Conservation (phyloP, 2,329 filamentous ascomycete genomes). For the Diaporthe vaccinii region DNA sequence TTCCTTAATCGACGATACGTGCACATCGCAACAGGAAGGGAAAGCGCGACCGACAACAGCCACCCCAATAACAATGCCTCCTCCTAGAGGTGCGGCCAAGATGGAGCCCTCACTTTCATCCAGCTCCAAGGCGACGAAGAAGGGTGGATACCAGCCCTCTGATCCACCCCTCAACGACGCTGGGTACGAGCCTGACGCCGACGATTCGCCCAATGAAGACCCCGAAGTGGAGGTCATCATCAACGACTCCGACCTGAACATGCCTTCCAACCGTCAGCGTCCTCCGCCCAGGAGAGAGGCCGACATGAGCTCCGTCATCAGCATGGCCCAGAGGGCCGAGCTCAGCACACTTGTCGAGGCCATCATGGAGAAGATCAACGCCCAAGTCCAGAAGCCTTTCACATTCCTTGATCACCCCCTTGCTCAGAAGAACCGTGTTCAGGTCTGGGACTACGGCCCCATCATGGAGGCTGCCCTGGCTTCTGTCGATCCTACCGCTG, state of each 20-base stretch:
- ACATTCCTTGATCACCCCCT: conserved; percentile 54
- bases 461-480: conserved; percentile 28
- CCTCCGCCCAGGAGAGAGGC: conserved; percentile 58
- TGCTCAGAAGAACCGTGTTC: conserved; percentile 37
- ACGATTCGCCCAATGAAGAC: conserved; percentile 24
- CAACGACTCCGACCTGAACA: conserved; percentile 21
- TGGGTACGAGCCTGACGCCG: conserved; percentile 26
- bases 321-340: conserved; percentile 63
- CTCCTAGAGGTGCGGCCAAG: neutral
- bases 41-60: neutral
- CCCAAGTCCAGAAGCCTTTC: conserved; percentile 64
- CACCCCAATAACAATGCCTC: conserved; percentile 32
- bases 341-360: conserved; percentile 62
- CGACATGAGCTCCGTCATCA: conserved; percentile 66
- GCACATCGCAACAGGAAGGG: neutral
- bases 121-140: conserved; percentile 32
- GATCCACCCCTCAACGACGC: conserved; percentile 15
- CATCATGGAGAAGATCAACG: conserved; percentile 34
- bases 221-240: conserved; percentile 18
- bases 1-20: conserved; percentile 14
- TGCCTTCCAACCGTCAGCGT: conserved; percentile 42
- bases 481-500: conserved; percentile 1
- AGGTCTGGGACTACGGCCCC: conserved; percentile 39
- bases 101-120: conserved; percentile 30
- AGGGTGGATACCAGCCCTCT: conserved; percentile 18